Base-by-base conservation (phyloP, 2,329 filamentous ascomycete species). In the Epichloe coenophiala region DNA sequence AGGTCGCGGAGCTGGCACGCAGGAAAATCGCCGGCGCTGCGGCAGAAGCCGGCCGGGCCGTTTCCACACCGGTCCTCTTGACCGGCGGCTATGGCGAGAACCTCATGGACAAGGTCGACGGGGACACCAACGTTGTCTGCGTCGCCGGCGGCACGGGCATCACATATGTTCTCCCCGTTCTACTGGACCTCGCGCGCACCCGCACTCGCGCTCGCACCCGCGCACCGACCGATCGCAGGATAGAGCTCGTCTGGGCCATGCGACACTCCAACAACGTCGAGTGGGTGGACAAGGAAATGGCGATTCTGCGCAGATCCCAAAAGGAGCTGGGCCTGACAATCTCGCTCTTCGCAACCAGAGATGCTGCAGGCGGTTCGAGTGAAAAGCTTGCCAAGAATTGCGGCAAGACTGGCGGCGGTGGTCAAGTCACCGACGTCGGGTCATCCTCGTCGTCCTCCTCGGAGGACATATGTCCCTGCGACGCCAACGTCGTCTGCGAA, bases 161-260 rank as follows among this genome's bases (percentile, higher is more conserved):
- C 41, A 62, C 66, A 9, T 70, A 68, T 46, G 67, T 69, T 1
- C 60, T 70, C 9, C 67, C 68, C 1, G 51, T 66, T 3, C 63
- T 68, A 13, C 57, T 68, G 15, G 53, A 63, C 13, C 59, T 68
- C 9, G 61, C 63, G 33, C 61, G 58, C 37, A 57, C 55, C 19
- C 67, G 79, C n/a, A 64, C 80, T 4, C 21, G 21, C 21, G 57
- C 55, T 19, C 60, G 59, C 39, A 56, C 55, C 33, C 67, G 78
- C n/a, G 65, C 80, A 4, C 74, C 62, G 43, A 55, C 63, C 27
- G 64, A 71, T 49, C 66, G 72, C 48, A 72, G 68, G 53, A 61
- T 84, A 2, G 75, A 81, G 57, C 73, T 86, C n/a, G 67, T 84
- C 51, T 86, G 83, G 83, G 75, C 77, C 2, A 69, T 86, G 38